Percentiles rank a stretch among this genome's conserved stretches.
Conservation (phyloP, 495 filamentous ascomycete species). For the Xylaria telfairii region DNA sequence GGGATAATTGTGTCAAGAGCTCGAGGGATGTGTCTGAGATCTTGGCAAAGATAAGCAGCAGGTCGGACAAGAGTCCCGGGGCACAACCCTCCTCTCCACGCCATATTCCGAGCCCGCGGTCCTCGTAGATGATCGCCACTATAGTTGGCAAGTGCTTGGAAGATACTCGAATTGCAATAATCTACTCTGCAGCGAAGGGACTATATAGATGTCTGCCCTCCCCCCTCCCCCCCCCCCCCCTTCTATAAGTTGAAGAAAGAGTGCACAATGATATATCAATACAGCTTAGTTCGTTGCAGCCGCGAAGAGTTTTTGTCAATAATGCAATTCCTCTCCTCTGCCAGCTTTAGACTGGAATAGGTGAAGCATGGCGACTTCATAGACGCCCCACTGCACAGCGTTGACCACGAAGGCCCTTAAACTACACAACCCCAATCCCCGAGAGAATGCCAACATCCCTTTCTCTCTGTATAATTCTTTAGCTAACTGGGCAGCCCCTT, state of each 20-base stretch:
- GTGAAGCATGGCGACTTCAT: slow-evolving; percentile 79
- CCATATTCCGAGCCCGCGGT: too few species aligned
- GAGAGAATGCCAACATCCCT: slow-evolving; percentile 73
- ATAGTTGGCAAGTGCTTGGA: neutral
- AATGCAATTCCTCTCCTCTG: slow-evolving; percentile 16
- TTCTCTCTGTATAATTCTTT: slow-evolving; percentile 67
- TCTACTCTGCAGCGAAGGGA: too few species aligned
- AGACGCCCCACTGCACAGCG: slow-evolving; percentile 80
- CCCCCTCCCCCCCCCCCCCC: too few species aligned
- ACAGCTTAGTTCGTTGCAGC: neutral
- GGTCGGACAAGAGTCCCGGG: neutral
- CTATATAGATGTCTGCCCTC: too few species aligned
- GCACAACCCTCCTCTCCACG: neutral
- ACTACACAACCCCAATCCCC: slow-evolving; percentile 79
- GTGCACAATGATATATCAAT: neutral
- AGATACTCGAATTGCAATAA: too few species aligned
- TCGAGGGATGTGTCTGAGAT: neutral
- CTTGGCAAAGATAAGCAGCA: neutral
- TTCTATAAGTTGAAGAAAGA: too few species aligned
- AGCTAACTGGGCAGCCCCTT: slow-evolving; percentile 66
- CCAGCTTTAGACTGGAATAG: slow-evolving; percentile 40
- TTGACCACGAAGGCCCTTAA: slow-evolving; percentile 86
- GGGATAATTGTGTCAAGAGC: neutral
- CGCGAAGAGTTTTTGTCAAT: neutral
- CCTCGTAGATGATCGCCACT: neutral